Conservation (phyloP, 2,329 filamentous ascomycete genomes). For the Aspergillus sojae region DNA sequence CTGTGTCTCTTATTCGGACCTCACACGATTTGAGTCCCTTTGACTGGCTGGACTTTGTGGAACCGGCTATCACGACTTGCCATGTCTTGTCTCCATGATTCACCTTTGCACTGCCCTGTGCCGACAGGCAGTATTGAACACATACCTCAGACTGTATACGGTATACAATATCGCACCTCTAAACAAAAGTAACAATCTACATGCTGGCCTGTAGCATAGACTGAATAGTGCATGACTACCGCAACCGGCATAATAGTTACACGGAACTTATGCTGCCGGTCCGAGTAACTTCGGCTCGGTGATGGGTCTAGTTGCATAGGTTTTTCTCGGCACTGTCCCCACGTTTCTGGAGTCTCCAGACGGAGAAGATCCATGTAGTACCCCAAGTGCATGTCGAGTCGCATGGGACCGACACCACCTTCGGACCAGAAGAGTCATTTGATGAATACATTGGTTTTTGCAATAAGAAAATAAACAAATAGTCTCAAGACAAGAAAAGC, state of each 20-base stretch:
- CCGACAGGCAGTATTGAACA: too few species aligned
- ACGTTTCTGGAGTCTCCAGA: neutral
- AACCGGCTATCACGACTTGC: neutral
- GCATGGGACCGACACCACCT: neutral
- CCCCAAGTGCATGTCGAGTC: neutral
- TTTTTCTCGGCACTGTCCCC: neutral
- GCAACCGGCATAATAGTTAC: neutral
- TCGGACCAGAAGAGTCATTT: neutral
- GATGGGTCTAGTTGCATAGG: neutral
- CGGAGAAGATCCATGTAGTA: neutral
- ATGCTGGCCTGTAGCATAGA: neutral
- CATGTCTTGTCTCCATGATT: neutral
- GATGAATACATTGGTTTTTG: neutral
- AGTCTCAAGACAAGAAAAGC: neutral
- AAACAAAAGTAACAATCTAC: neutral
- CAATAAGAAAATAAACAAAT: neutral
- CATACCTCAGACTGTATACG: neutral
- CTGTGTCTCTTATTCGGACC: neutral
- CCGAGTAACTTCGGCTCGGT: neutral
- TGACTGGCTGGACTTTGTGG: neutral
- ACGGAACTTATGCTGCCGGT: neutral
- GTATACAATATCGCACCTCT: neutral
- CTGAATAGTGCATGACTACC: neutral
- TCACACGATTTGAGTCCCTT: neutral
- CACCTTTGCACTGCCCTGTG: neutral